Evolutionary conservation across 345 rosid species (phyloP), one percentile per base, ranked within the genome.

Genomic region (Dimocarpus longan): DNA sequence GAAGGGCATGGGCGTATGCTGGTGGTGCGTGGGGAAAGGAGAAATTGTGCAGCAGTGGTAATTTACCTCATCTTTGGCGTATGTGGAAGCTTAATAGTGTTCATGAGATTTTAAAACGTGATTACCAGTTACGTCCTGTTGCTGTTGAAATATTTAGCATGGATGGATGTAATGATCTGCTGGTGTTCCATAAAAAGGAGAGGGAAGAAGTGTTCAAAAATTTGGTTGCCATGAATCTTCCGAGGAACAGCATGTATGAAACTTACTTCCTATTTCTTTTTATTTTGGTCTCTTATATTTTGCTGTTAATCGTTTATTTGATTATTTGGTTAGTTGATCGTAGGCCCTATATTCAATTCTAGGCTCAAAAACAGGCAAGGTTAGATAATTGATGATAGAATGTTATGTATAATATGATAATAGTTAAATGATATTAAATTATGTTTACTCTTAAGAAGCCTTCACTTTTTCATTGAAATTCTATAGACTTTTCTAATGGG

Each of bases 11-110:
- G 99, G 98, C 99, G 76, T 97, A 92, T 69, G 87, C 88, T 90
- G 98, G 98, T 81, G 99, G 99, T 83, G 99, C 98, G 44, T 94
- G 99, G 99, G 99, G 99, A 76, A 97, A 97, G 88, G 98, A 94
- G 90, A 94, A 88, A 87, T 84, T 91, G 60, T 77, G 90, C 79
- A 88, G 76, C 74, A 88, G 89, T 77, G 93, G 95, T 76, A 97
- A 90, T 86, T 80, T 97, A 76, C 95, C 97, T 63, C 99, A 96
- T 84, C 93, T 90, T 68, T 94, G 98, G 98, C 94, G 81, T 80
- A 94, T 94, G 99, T 96, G 99, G 99, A 96, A 96, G 88, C 94
- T 96, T 79, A 82, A 92, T 76, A 92, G 92, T 71, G 95, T 96
- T 83, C 98, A 94, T 79, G 99, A 96, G 89, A 88, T 96, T 80